A percentile compares a stretch with the other conserved stretches of the same genome.
Conservation (phyloP, 345 rosid species). For the Leavenworthia alabamica region DNA sequence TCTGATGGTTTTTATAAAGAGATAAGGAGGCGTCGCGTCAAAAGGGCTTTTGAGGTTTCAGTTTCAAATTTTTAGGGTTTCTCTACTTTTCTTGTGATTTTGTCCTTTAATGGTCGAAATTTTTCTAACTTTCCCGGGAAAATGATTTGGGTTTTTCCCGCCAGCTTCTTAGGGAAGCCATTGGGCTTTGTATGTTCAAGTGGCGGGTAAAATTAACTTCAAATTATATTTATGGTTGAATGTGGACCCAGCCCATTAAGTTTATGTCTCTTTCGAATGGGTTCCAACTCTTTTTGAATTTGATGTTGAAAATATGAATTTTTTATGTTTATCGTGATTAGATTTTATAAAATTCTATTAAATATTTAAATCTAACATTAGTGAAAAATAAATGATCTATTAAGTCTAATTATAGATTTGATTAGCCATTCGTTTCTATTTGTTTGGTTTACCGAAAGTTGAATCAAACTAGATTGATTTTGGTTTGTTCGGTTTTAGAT, state of each 20-base stretch:
- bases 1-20: too few relatives aligned
- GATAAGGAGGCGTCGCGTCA: too few relatives aligned
- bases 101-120: conserved; percentile 5
- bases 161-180: conserved; percentile 13
- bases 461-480: too few relatives aligned
- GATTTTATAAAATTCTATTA: too few relatives aligned
- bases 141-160: conserved; percentile 32
- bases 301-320: neutral
- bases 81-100: neutral
- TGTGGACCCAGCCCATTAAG: conserved; percentile 19
- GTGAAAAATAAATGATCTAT: too few relatives aligned
- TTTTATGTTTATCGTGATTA: neutral
- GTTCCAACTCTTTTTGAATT: neutral
- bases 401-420: too few relatives aligned
- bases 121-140: conserved; percentile 9
- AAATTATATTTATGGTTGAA: neutral
- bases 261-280: neutral
- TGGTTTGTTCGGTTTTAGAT: too few relatives aligned
- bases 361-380: too few relatives aligned
- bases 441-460: too few relatives aligned
- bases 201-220: conserved; percentile 6
- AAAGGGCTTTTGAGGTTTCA: neutral
- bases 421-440: too few relatives aligned
- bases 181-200: conserved; percentile 1
- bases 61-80: conserved; percentile 17